A percentile compares a stretch with the other conserved stretches of the same genome.
Conservation (phyloP, 1,284 basidiomycete genomes). For the Apiotrichum gracile region DNA sequence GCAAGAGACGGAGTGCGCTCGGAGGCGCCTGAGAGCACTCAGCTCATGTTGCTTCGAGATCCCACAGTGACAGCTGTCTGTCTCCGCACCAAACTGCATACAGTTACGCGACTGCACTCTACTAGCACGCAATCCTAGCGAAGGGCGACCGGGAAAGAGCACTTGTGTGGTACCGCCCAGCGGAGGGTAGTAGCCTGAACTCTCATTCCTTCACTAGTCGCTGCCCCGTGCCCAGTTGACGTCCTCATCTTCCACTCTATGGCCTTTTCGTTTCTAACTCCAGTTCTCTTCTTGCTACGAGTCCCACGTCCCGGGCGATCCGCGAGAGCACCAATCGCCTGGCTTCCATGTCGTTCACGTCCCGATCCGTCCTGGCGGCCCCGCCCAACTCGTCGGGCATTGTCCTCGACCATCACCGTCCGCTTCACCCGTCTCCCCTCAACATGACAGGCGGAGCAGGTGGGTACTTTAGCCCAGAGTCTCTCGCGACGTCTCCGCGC, state of each 20-base stretch:
- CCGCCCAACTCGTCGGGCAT: constrained; percentile 1
- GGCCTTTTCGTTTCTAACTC: not conserved
- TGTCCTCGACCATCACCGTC: constrained; percentile 22
- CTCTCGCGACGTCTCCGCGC: constrained; percentile 13
- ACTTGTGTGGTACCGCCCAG: too few relatives aligned
- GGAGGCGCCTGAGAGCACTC: too few relatives aligned
- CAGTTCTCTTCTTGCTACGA: constrained; percentile 6
- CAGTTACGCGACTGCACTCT: too few relatives aligned
- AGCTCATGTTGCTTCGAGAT: too few relatives aligned
- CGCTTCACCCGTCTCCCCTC: constrained; percentile 28
- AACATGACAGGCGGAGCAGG: constrained; percentile 16
- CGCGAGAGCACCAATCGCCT: constrained; percentile 41
- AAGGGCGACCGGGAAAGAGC: too few relatives aligned
- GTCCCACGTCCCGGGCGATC: constrained; percentile 28
- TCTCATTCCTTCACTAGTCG: not conserved
- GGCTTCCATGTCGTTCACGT: constrained; percentile 38
- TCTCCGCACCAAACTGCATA: too few relatives aligned
- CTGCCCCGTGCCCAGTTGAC: not conserved
- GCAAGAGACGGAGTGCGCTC: too few relatives aligned
- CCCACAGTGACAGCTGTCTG: too few relatives aligned
- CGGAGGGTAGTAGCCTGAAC: not conserved
- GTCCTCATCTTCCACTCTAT: not conserved
- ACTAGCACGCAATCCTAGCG: too few relatives aligned
- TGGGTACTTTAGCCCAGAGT: constrained; percentile 11
- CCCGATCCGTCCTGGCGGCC: not conserved